These are phyloP conservation scores for Penicillium canariense DNA, from an alignment of 495 filamentous ascomycete species.

Conservation along the genomic window DNA sequence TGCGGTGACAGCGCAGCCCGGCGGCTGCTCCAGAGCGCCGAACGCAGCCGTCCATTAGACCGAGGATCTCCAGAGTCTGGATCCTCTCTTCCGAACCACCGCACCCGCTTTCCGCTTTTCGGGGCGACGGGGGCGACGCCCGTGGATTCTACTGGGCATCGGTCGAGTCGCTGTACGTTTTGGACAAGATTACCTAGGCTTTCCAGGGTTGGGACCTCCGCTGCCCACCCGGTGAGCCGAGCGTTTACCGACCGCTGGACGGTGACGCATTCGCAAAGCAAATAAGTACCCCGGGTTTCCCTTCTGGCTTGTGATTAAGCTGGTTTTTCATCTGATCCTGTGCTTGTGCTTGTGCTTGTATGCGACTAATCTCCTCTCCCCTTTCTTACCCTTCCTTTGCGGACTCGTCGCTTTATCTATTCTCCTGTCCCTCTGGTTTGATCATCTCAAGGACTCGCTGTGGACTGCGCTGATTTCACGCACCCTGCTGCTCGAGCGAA, in stretches of 20 bases:
- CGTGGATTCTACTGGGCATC: conserved; percentile 27
- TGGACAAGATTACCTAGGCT: conserved; percentile 21
- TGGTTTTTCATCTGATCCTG: conserved; percentile 23
- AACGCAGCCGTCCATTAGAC: conserved; percentile 35
- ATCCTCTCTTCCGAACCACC: conserved; percentile 45
- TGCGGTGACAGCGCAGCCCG: no score
- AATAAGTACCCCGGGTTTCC: conserved; percentile 35
- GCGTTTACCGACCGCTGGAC: conserved; percentile 40
- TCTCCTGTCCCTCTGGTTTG: no score
- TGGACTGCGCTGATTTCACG: background rate
- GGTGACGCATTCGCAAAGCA: conserved; percentile 36
- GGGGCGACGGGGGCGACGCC: conserved; percentile 28
- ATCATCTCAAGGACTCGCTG: background rate
- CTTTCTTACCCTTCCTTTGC: conserved; percentile 9
- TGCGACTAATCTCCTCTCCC: background rate
- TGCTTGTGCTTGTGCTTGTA: conserved; percentile 3
- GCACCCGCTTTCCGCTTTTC: conserved; percentile 33
- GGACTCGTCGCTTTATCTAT: conserved; percentile 9
- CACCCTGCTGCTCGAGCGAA: conserved; percentile 1
- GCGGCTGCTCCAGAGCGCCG: conserved; percentile 11
- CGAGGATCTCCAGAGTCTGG: conserved; percentile 40
- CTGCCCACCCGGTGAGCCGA: conserved; percentile 44
- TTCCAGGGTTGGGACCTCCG: conserved; percentile 10
- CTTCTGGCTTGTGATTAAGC: conserved; percentile 37
- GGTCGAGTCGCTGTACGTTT: conserved; percentile 7